Conservation (phyloP, 2,329 filamentous ascomycete genomes). For the Salinomyces thailandicus region DNA sequence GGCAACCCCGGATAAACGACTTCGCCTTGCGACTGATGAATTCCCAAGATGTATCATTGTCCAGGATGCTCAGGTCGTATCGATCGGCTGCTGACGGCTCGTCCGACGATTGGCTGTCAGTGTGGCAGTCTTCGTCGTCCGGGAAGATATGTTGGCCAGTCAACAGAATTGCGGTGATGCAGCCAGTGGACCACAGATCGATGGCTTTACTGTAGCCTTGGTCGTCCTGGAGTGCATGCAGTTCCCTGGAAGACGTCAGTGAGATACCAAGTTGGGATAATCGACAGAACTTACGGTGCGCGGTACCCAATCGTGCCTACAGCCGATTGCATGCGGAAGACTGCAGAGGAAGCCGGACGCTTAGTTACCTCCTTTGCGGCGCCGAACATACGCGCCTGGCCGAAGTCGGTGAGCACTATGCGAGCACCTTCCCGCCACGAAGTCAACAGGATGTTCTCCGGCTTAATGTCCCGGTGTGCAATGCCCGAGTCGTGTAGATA, state of each 20-base stretch:
- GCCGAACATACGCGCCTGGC: conserved; percentile 39
- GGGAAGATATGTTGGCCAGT: conserved; percentile 41
- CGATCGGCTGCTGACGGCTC: no score
- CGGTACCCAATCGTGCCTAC: conserved; percentile 48
- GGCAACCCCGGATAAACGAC: conserved; percentile 43
- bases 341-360: conserved; percentile 7
- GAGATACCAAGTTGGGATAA: background rate
- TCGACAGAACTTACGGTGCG: conserved; percentile 50
- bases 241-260: conserved; percentile 24
- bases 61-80: conserved; percentile 34
- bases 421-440: conserved; percentile 41
- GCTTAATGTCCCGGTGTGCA: conserved; percentile 53
- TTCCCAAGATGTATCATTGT: conserved; percentile 35
- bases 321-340: conserved; percentile 41
- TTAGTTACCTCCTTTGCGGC: conserved; percentile 15
- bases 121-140: conserved; percentile 22
- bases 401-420: conserved; percentile 52
- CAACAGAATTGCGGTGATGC: conserved; percentile 42
- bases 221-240: conserved; percentile 20
- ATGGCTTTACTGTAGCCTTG: conserved; percentile 47
- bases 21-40: conserved; percentile 32
- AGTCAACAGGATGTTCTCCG: conserved; percentile 53
- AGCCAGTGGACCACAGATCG: conserved; percentile 54
- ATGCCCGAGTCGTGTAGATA: conserved; percentile 47
- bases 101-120: conserved; percentile 14